Percentiles rank a stretch among this genome's conserved stretches.
Evolutionary conservation across 2,329 filamentous ascomycete species (phyloP).

Genomic region (Periconia sp.): DNA sequence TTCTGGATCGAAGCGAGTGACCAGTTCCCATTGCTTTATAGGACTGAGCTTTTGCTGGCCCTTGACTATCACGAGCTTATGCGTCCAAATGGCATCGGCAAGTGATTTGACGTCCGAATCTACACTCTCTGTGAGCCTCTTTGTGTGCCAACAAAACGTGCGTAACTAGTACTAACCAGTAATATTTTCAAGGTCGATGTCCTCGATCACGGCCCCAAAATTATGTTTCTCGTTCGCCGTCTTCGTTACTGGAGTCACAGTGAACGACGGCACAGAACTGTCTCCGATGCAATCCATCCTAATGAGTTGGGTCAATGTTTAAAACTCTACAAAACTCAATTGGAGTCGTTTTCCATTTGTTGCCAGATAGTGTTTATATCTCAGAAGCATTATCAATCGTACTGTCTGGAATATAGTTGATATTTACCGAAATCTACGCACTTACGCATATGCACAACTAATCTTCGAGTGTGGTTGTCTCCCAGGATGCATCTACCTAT

Average conservation of each 20-base stretch:
- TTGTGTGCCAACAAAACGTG: neutral
- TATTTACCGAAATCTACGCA: too few species aligned
- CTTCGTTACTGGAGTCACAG: conserved; percentile 4
- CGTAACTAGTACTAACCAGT: conserved; percentile 25
- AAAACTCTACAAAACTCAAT: too few species aligned
- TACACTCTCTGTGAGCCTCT: neutral
- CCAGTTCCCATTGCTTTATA: conserved; percentile 50
- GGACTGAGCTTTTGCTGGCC: conserved; percentile 47
- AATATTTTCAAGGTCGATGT: conserved; percentile 44
- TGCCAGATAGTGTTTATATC: too few species aligned
- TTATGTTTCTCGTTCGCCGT: conserved; percentile 8
- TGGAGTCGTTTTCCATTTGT: too few species aligned
- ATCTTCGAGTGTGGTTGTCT: too few species aligned
- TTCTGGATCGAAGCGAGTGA: conserved; percentile 46
- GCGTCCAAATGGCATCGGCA: conserved; percentile 46
- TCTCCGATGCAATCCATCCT: too few species aligned
- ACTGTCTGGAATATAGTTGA: too few species aligned
- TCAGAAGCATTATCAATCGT: too few species aligned
- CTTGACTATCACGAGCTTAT: conserved; percentile 50
- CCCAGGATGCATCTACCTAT: too few species aligned
- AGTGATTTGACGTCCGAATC: conserved; percentile 37
- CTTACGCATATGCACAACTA: too few species aligned
- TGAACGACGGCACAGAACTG: neutral
- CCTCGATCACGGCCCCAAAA: conserved; percentile 31
- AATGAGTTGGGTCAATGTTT: too few species aligned